A percentile compares a stretch with the other conserved stretches of the same genome.
These are phyloP conservation scores for Phytophthora cactorum DNA, from an alignment of 352 stramenopile species.

Conservation along the genomic window DNA sequence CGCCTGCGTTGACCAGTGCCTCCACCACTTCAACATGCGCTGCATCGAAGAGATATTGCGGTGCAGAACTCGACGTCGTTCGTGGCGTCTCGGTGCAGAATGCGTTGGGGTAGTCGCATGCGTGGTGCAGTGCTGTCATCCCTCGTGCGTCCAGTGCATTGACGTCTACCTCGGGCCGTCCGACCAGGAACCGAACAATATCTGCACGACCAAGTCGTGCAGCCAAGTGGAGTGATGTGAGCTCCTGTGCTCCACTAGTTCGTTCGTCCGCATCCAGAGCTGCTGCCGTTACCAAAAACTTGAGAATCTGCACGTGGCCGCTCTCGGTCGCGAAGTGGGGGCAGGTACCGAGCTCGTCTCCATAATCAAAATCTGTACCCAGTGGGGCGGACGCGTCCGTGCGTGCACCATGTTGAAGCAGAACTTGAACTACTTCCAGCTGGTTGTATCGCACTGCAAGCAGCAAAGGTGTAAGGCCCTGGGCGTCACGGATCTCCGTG, in stretches of 20 bases:
- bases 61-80: neutral
- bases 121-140: neutral
- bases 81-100: neutral
- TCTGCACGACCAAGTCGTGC: neutral
- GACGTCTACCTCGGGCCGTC: neutral
- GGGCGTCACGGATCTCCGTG: neutral
- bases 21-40: neutral
- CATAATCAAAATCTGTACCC: neutral
- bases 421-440: neutral
- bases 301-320: neutral
- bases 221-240: neutral
- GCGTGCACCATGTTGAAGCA: neutral
- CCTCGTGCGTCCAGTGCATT: neutral
- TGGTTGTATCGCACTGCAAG: neutral
- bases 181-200: neutral
- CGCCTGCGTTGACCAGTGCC: neutral
- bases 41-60: neutral
- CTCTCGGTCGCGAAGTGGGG: neutral
- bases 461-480: neutral
- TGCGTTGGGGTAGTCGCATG: neutral
- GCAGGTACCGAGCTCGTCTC: neutral
- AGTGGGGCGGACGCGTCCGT: neutral
- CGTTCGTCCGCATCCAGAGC: neutral
- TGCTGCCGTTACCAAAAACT: neutral
- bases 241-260: neutral